Percentiles rank a stretch among this genome's conserved stretches.
Conservation (phyloP, 352 stramenopile genomes). For the Globisporangium polare region DNA sequence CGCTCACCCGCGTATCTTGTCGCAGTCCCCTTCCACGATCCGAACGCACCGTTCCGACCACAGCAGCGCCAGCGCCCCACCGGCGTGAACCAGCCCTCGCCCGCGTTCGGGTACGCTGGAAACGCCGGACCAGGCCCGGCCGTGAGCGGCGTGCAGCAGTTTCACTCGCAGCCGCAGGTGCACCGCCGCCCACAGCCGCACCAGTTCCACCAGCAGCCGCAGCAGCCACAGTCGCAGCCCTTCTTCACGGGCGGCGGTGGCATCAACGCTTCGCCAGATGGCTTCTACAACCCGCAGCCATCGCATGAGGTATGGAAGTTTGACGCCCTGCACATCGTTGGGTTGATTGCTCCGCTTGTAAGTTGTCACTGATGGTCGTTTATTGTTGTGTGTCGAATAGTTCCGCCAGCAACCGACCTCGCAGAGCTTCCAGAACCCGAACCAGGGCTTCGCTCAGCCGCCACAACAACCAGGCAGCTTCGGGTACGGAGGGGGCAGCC, state of each 20-base stretch:
- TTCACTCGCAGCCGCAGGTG: conserved; percentile 32
- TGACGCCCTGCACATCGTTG: neutral
- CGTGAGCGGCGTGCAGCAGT: conserved; percentile 17
- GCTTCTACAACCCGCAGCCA: conserved; percentile 30
- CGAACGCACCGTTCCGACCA: conserved; percentile 34
- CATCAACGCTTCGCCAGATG: conserved; percentile 17
- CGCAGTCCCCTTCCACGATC: conserved; percentile 55
- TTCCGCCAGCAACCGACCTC: conserved; percentile 25
- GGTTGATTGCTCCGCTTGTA: neutral
- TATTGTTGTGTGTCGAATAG: neutral
- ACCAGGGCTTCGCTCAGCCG: conserved; percentile 12
- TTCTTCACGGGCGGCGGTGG: conserved; percentile 14
- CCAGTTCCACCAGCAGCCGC: conserved; percentile 47
- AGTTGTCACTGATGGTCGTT: neutral
- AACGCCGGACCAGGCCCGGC: conserved; percentile 7
- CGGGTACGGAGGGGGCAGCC: conserved; percentile 4
- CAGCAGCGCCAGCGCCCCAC: conserved; percentile 37
- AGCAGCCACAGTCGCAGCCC: conserved; percentile 14
- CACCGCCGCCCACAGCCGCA: conserved; percentile 46
- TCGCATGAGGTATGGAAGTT: conserved; percentile 31
- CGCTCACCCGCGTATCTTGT: neutral
- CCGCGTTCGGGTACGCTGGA: conserved; percentile 10
- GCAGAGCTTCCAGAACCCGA: conserved; percentile 21
- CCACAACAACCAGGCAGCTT: conserved; percentile 22
- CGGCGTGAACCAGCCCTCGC: conserved; percentile 16